Conservation (phyloP, 2,329 filamentous ascomycete genomes). For the Curvularia verruculosa region DNA sequence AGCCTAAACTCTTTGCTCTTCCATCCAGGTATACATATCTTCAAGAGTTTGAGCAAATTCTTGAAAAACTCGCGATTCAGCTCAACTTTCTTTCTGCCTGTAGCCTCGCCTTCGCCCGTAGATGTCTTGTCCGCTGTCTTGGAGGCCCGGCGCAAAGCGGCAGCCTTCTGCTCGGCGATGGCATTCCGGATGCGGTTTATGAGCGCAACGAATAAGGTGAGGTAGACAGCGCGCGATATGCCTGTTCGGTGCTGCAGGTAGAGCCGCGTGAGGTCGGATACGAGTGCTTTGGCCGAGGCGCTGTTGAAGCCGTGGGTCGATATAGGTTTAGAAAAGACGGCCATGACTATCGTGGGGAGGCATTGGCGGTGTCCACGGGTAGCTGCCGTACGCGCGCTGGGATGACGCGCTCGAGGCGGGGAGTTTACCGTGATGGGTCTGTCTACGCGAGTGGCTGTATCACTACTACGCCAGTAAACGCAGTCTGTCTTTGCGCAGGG, state of each 20-base stretch:
- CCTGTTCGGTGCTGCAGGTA: constrained; percentile 50
- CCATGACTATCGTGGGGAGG: constrained; percentile 43
- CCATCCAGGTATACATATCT: constrained; percentile 90
- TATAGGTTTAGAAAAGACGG: constrained; percentile 50
- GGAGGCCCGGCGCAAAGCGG: constrained; percentile 66
- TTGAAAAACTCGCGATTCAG: constrained; percentile 87
- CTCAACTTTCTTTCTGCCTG: constrained; percentile 77
- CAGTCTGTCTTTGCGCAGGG: not conserved
- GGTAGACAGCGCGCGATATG: constrained; percentile 52
- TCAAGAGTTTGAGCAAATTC: constrained; percentile 76
- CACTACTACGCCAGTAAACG: not conserved
- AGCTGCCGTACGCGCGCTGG: constrained; percentile 2
- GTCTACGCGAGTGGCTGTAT: not conserved
- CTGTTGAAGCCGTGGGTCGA: constrained; percentile 38
- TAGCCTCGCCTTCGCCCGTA: constrained; percentile 47
- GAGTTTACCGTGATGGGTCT: not conserved
- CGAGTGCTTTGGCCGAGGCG: constrained; percentile 43
- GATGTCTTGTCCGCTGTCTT: constrained; percentile 45
- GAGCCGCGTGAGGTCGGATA: constrained; percentile 46
- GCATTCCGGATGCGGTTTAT: constrained; percentile 86
- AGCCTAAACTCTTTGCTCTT: constrained; percentile 85
- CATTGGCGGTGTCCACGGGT: constrained; percentile 18
- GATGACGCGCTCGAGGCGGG: constrained; percentile 10
- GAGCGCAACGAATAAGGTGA: constrained; percentile 50
- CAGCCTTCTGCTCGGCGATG: constrained; percentile 89